Evolutionary conservation across 306 rosid genomes (phyloP).

Genomic region (peach (Prunus persica)): Prunus_persica_NCBIv2 NC_034009.1:44198001-44198500

Average conservation of each 20-base stretch:
- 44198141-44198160: conserved; percentile 58
- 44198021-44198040: conserved; percentile 47
- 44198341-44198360: conserved; percentile 88
- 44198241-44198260: conserved; percentile 80
- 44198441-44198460: too few species aligned
- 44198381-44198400: not conserved
- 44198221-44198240: not conserved
- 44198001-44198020: conserved; percentile 60
- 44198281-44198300: conserved; percentile 87
- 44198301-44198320: conserved; percentile 71
- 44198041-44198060: conserved; percentile 65
- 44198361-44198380: conserved; percentile 69
- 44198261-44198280: conserved; percentile 75
- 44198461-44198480: too few species aligned
- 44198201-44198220: conserved; percentile 47
- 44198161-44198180: conserved; percentile 32
- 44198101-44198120: conserved; percentile 46
- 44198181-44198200: conserved; percentile 33
- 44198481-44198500: too few species aligned
- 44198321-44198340: conserved; percentile 69
- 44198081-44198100: conserved; percentile 32
- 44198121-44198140: conserved; percentile 75
- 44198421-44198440: too few species aligned
- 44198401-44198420: too few species aligned
- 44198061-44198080: conserved; percentile 61